Evolutionary conservation across 2,329 filamentous ascomycete species (phyloP).

Genomic region (Fusarium chuoi): DNA sequence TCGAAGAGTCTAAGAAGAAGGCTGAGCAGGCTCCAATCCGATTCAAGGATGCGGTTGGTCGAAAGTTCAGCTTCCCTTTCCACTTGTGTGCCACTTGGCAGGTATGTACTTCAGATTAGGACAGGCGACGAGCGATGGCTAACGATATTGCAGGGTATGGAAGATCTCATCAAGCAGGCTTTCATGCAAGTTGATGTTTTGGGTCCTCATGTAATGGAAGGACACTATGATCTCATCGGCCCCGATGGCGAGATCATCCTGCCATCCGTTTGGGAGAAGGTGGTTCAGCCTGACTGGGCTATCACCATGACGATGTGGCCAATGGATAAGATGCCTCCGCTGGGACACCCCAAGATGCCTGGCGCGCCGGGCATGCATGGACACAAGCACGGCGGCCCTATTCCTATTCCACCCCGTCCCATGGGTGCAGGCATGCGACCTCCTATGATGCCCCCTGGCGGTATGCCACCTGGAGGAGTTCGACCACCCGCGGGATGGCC

Average conservation of each 20-base stretch:
- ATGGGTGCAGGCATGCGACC: slow-evolving; percentile 26
- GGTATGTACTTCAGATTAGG: slow-evolving; percentile 61
- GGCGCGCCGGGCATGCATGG: slow-evolving; percentile 22
- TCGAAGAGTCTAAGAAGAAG: slow-evolving; percentile 60
- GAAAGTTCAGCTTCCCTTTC: slow-evolving; percentile 93
- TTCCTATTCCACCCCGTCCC: slow-evolving; percentile 8
- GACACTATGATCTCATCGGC: slow-evolving; percentile 83
- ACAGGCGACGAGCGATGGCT: slow-evolving; percentile 17
- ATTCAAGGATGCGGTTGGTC: slow-evolving; percentile 90
- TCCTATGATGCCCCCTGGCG: slow-evolving; percentile 6
- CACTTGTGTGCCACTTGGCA: slow-evolving; percentile 85
- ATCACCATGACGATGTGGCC: slow-evolving; percentile 70
- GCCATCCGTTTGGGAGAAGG: slow-evolving; percentile 80
- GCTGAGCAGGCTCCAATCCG: slow-evolving; percentile 79
- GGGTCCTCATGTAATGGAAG: slow-evolving; percentile 78
- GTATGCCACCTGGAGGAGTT: slow-evolving; percentile 24
- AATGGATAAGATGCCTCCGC: slow-evolving; percentile 56
- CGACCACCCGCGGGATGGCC: slow-evolving; percentile 39
- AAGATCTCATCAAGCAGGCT: slow-evolving; percentile 85
- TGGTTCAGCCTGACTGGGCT: slow-evolving; percentile 75
- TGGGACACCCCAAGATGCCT: slow-evolving; percentile 36
- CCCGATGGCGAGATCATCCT: slow-evolving; percentile 86
- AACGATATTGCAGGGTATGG: slow-evolving; percentile 73
- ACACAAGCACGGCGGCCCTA: slow-evolving; percentile 25
- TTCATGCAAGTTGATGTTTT: slow-evolving; percentile 82